Base-by-base conservation (phyloP, 2,329 filamentous ascomycete genomes). In the Mariannaea sp. region DNA sequence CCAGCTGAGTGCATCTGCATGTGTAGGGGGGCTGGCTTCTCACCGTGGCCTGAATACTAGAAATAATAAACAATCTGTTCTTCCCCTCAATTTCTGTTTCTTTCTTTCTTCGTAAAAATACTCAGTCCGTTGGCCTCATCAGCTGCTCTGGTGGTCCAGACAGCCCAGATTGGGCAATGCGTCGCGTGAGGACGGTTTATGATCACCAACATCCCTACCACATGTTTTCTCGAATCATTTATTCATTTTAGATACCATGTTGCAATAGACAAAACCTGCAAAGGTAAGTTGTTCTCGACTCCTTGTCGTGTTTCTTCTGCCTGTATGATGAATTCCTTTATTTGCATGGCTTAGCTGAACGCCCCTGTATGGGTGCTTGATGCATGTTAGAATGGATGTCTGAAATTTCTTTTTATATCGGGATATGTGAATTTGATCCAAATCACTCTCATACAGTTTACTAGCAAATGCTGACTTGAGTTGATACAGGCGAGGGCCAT, bases 271-370 rank as follows among this genome's bases (percentile, higher is more conserved):
- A 26, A 41, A 8, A 19, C 6, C 5, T 8, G 9, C 3, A 14
- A 3, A 27, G 3, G 61, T 60, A 59, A 57, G 53, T 49, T n/a
- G 27, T 20, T 30, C n/a, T 20, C 16, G 35, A 13, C 16, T 52
- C 19, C 26, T 4, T 14, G 9, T 27, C 13, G 13, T 7, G 27
- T 27, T 10, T 52, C 19, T 30, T 29, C 39, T 7, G 38, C 16
- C 29, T 52, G 53, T 13, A 60, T 70, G 68, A 70, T 70, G 65
- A 70, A 61, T 58, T 36, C 39, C 59, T 53, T 61, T 59, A 29
- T 59, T 64, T 65, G 67, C 67, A 70, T 70, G 68, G 68, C 68
- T 70, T 70, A 70, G 51, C 68, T 70, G 66, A 70, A 66, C 54
- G n/a, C 49, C 59, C 57, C 58, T 55, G 32, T 50, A 42, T 56